Conservation (phyloP, 2,329 filamentous ascomycete genomes). For the Colletotrichum sp. region DNA sequence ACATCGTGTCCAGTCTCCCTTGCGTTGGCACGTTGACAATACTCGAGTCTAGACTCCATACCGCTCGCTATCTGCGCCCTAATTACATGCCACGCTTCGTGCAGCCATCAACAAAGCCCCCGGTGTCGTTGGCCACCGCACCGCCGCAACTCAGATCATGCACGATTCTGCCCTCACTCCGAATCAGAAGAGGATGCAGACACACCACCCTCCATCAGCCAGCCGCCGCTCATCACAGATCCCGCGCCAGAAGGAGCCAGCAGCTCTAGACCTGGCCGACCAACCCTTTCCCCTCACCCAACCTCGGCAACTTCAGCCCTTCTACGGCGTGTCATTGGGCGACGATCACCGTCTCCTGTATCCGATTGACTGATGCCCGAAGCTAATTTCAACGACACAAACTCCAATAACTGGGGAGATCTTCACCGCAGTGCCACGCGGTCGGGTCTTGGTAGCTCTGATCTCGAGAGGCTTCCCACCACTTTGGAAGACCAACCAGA, state of each 20-base stretch:
- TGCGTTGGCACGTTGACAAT: neutral
- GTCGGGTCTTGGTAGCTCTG: neutral
- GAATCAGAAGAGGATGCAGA: neutral
- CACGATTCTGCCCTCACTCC: neutral
- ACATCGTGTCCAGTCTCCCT: constrained; percentile 4
- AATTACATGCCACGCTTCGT: neutral
- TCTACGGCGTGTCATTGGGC: constrained; percentile 1
- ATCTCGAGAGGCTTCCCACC: neutral
- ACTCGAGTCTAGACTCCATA: neutral
- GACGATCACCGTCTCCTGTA: neutral
- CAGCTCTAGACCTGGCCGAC: neutral
- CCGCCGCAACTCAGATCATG: neutral
- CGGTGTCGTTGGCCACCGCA: neutral
- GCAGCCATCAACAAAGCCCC: neutral
- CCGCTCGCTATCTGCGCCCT: neutral
- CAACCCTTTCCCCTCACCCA: neutral
- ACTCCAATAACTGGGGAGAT: neutral
- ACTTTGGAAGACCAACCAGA: neutral
- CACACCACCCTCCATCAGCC: neutral
- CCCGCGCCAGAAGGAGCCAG: neutral
- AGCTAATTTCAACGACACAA: constrained; percentile 12
- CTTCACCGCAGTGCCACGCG: neutral
- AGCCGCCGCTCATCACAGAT: neutral
- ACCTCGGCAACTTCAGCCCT: constrained; percentile 9
- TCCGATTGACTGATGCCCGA: neutral